Conservation (phyloP, 371 early-diverging fungal species). For the Smittium mucronatum region DNA sequence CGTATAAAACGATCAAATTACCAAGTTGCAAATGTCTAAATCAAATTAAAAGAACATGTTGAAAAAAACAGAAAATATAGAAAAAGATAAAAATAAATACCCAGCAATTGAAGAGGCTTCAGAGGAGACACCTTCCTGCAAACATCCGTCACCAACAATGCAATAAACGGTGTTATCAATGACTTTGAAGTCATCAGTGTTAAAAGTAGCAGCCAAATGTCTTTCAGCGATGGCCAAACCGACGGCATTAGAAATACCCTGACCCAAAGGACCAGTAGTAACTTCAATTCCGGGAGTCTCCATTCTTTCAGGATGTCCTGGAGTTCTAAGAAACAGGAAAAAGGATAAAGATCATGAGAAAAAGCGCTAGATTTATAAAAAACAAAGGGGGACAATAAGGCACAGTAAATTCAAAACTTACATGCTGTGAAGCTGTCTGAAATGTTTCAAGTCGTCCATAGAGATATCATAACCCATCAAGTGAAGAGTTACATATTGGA, state of each 20-base stretch:
- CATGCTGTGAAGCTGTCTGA: slow-evolving; percentile 78
- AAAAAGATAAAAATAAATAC: too few species aligned
- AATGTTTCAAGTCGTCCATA: slow-evolving; percentile 87
- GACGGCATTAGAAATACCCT: slow-evolving; percentile 94
- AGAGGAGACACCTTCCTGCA: slow-evolving; percentile 96
- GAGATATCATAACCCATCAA: slow-evolving; percentile 76
- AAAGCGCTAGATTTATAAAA: background rate
- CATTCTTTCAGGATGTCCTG: slow-evolving; percentile 88
- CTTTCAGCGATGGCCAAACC: slow-evolving; percentile 92
- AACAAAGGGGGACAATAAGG: background rate
- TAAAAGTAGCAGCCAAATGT: slow-evolving; percentile 81
- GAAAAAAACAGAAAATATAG: too few species aligned
- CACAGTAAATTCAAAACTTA: background rate
- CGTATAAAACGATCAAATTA: slow-evolving; percentile 93
- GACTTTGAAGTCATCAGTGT: slow-evolving; percentile 66
- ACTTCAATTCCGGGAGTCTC: slow-evolving; percentile 89
- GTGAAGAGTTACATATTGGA: slow-evolving; percentile 89
- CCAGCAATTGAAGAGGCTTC: slow-evolving; percentile 98
- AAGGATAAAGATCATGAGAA: background rate
- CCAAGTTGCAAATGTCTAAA: slow-evolving; percentile 91
- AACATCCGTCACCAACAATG: slow-evolving; percentile 97
- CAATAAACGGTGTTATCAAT: slow-evolving; percentile 79
- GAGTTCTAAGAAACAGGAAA: slow-evolving; percentile 36
- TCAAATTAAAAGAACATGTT: too few species aligned
- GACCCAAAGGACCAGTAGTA: slow-evolving; percentile 98